Evolutionary conservation across 1,139 yeast genomes (phyloP).

Genomic region (Candida glucosophila): DNA sequence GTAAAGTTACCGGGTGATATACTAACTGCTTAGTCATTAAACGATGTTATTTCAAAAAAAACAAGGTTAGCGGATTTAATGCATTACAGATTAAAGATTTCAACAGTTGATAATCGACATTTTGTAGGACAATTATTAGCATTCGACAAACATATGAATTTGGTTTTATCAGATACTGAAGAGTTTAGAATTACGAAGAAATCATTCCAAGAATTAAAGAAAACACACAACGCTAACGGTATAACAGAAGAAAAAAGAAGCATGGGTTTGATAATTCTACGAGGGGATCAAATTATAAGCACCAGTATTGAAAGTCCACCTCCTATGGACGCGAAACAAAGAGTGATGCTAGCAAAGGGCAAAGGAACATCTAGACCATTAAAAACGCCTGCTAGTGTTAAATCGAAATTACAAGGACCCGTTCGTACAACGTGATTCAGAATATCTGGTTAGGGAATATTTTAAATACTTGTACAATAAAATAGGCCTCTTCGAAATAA

Average conservation of each 20-base stretch:
- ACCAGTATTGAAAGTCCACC: slow-evolving; percentile 80
- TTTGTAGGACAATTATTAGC: slow-evolving; percentile 78
- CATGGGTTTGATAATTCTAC: slow-evolving; percentile 70
- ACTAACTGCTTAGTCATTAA: slow-evolving; percentile 6
- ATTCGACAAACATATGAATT: slow-evolving; percentile 82
- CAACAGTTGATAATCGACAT: slow-evolving; percentile 66
- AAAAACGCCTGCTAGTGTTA: slow-evolving; percentile 19
- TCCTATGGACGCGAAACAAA: slow-evolving; percentile 34
- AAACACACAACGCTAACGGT: slow-evolving; percentile 10
- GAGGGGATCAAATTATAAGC: slow-evolving; percentile 88
- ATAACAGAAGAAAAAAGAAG: slow-evolving; percentile 55
- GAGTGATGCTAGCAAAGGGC: slow-evolving; percentile 37
- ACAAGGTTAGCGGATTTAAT: slow-evolving; percentile 62
- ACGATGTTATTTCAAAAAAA: slow-evolving; percentile 26
- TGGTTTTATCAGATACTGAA: slow-evolving; percentile 78
- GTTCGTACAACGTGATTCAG: too few relatives aligned
- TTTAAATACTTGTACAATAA: too few relatives aligned
- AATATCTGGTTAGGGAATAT: too few relatives aligned
- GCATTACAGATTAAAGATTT: slow-evolving; percentile 64
- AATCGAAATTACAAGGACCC: slow-evolving; percentile 9
- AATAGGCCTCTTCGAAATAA: too few relatives aligned
- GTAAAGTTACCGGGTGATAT: neutral
- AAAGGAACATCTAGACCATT: slow-evolving; percentile 37
- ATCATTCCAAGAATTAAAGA: slow-evolving; percentile 33
- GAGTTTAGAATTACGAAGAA: slow-evolving; percentile 73